Percentiles rank a stretch among this genome's conserved stretches.
Conservation (phyloP, 345 rosid genomes). For the Stellera chamaejasme region DNA sequence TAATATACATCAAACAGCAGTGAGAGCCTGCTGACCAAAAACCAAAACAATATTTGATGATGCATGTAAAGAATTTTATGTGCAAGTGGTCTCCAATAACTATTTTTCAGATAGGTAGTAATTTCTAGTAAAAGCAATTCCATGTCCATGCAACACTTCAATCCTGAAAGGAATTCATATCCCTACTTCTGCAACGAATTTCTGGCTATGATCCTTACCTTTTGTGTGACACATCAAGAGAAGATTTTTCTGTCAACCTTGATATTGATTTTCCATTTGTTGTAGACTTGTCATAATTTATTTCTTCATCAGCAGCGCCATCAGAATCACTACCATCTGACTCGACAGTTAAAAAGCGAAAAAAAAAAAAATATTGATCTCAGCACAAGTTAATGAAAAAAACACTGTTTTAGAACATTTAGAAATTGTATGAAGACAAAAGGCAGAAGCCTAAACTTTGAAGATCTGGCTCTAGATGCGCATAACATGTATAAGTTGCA, state of each 20-base stretch:
- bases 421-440: constrained; percentile 6
- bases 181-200: neutral
- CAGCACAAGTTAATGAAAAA: neutral
- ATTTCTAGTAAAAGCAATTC: too few relatives aligned
- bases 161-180: too few relatives aligned
- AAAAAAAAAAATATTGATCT: too few relatives aligned
- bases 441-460: neutral
- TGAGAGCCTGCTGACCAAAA: too few relatives aligned
- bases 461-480: neutral
- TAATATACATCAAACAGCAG: too few relatives aligned
- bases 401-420: constrained; percentile 1
- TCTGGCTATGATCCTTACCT: constrained; percentile 28
- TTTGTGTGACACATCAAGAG: constrained; percentile 35
- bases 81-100: too few relatives aligned
- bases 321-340: constrained; percentile 19
- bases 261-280: constrained; percentile 35
- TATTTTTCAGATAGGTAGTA: too few relatives aligned
- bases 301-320: constrained; percentile 22
- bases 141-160: too few relatives aligned
- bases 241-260: constrained; percentile 34
- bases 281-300: constrained; percentile 33
- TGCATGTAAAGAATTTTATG: too few relatives aligned
- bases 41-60: too few relatives aligned
- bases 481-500: too few relatives aligned
- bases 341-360: constrained; percentile 15